Base-by-base conservation (phyloP, 2,329 filamentous ascomycete species). In the Capronia americana region DNA sequence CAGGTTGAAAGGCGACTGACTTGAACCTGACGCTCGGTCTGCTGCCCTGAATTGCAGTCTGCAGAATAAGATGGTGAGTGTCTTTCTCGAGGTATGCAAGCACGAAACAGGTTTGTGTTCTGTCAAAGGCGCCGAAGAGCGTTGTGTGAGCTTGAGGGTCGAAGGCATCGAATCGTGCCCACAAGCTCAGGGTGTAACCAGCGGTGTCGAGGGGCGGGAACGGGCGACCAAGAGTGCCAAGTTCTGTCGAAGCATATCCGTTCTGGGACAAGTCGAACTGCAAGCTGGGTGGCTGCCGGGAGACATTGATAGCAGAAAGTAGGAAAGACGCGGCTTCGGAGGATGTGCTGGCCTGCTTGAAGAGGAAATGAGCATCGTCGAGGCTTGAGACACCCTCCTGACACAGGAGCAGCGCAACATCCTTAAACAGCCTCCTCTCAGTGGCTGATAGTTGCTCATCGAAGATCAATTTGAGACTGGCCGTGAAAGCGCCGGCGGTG, bases 11-110 rank as follows among this genome's bases (percentile, higher is more conserved):
- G 0, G 85, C 82, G 11, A 89, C 87, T 2, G 90, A 90, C 77
- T 95, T 96, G 83, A 99, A 99, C 63, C 95, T 88, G 55, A 99
- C 92, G 77, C 94, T 98, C 2, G 95, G 94, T 65, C 91, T 88
- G 60, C 88, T 85, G 8, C 93, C 93, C 60, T 88, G 92, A 67
- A 98, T 91, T 20, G 95, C 97, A 7, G 96, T 98, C 79, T 99
- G 95, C 5, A 99, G 82, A 71, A 99, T 99, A 71, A 99, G 91
- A 78, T 97, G 95, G 67, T 87, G 91, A 1, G 92, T 96, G 76
- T 97, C 93, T 75, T 90, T 93, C 77, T 99, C 96, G 46, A 99
- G 84, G 75, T 99, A 99, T 67, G 93, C 89, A 72, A 99, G 87
- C 41, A 99, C 81, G 74, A 99, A 99, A 78, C 95, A 99, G 4